phyloP scores from a whole-genome alignment of 2,329 filamentous ascomycete species.

The Aspergillus costaricaensis region DNA sequence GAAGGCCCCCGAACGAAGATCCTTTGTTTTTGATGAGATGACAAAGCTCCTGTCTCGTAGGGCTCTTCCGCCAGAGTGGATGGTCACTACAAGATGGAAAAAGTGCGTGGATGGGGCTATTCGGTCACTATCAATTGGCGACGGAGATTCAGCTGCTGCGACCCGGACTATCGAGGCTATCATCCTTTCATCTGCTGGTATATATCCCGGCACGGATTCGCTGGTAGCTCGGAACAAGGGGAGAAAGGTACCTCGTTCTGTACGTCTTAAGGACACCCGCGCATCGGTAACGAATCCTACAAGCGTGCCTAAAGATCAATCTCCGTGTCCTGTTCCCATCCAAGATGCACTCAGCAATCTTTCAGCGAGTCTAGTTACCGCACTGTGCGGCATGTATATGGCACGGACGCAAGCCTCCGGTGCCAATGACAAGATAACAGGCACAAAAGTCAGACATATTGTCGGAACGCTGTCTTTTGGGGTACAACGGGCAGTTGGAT shows the following conservation, averaged over 20 bases:
- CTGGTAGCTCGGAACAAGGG: background rate
- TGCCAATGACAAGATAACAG: slow-evolving; percentile 14
- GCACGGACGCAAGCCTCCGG: slow-evolving; percentile 30
- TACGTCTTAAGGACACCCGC: slow-evolving; percentile 20
- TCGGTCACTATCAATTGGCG: slow-evolving; percentile 39
- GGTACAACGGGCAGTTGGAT: slow-evolving; percentile 28
- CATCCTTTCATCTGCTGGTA: slow-evolving; percentile 31
- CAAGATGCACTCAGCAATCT: slow-evolving; percentile 42
- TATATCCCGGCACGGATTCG: slow-evolving; percentile 9
- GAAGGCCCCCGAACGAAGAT: slow-evolving; percentile 20
- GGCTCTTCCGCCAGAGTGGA: slow-evolving; percentile 42
- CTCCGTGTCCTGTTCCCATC: slow-evolving; percentile 35
- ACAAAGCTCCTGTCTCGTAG: slow-evolving; percentile 36
- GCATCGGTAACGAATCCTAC: slow-evolving; percentile 17
- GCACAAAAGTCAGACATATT: slow-evolving; percentile 29
- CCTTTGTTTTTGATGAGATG: slow-evolving; percentile 39
- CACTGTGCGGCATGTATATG: slow-evolving; percentile 41
- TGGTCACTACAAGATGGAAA: slow-evolving; percentile 43
- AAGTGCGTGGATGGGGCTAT: slow-evolving; percentile 39
- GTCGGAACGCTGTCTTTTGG: slow-evolving; percentile 26
- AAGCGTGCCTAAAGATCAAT: slow-evolving; percentile 7
- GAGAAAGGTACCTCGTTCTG: background rate
- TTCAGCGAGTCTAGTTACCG: slow-evolving; percentile 36
- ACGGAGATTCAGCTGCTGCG: slow-evolving; percentile 35
- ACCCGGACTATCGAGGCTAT: slow-evolving; percentile 36